Evolutionary conservation across 2,329 filamentous ascomycete genomes (phyloP), one percentile per base, ranked within the genome.

Genomic region (Trichoderma gracile): DNA sequence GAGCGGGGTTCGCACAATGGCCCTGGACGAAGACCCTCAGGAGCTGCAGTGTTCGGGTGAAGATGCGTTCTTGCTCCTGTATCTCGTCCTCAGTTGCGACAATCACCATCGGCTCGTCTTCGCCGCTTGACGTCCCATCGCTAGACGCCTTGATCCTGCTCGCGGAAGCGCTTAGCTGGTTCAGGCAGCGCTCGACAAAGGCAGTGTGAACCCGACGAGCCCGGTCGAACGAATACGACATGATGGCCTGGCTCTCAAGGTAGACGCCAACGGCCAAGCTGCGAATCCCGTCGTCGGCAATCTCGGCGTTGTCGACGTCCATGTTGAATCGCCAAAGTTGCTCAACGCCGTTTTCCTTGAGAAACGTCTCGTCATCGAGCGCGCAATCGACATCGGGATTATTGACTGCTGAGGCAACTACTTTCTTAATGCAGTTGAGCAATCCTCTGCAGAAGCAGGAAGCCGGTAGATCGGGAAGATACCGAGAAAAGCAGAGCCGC

Each of bases 291-390:
- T 82, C 78, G 21, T 83, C 82, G 68, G 91, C 91, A 54, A 96
- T 87, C 0, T 82, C 84, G 43, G 83, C 79, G 43, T 84, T 80
- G 5, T 87, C 86, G 1, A 90, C 87, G 17, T 85, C 88, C 60
- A 96, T 78, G 40, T 94, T 86, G 70, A 97, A 86, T 25, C 87
- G 86, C 93, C 93, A 97, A n/a, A 97, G 79, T 64, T 93, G 84
- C 69, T 95, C 90, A 49, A 84, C 80, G 27, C 78, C 85, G 68
- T 76, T 84, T 66, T 80, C 83, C 68, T 83, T 78, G 30, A 85
- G 73, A 12, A 80, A 77, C n/a, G 80, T 77, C 8, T 81, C 78
- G 52, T 85, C 82, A 63, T 85, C 81, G 23, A 86, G 75, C 21
- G 81, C 72, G 55, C 82, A 78, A 23, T 79, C 79, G 25, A 73